Evolutionary conservation across 2,329 filamentous ascomycete genomes (phyloP).

Genomic region (Alternaria tenuissima): DNA sequence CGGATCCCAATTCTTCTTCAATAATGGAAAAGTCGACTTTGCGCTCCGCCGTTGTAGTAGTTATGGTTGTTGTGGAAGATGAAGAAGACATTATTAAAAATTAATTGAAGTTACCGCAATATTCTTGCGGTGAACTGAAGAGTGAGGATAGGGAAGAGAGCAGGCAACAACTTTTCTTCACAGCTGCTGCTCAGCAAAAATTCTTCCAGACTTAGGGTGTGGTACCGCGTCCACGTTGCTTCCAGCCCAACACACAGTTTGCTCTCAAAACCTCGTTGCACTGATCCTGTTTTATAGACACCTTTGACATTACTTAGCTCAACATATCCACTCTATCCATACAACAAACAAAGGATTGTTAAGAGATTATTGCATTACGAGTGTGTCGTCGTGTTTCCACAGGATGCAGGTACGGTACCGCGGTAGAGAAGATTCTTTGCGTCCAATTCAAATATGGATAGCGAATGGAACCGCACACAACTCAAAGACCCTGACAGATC

Average conservation of each 20-base stretch:
- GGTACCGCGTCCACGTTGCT: not conserved
- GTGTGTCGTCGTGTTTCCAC: constrained; percentile 1
- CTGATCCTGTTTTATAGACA: not conserved
- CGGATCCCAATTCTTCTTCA: not conserved
- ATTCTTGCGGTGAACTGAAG: not conserved
- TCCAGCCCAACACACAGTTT: not conserved
- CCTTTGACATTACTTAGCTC: not conserved
- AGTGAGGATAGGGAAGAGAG: not conserved
- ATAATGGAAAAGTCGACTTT: constrained; percentile 1
- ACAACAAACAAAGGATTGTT: not conserved
- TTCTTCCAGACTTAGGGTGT: not conserved
- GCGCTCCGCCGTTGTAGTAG: not conserved
- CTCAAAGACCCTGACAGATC: not conserved
- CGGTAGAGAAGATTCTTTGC: not conserved
- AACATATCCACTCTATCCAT: not conserved
- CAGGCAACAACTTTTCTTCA: not conserved
- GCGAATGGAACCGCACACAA: not conserved
- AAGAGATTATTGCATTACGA: not conserved
- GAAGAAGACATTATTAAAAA: not conserved
- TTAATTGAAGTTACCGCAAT: not conserved
- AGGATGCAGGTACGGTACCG: not conserved
- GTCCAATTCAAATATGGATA: not conserved
- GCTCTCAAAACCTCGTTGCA: not conserved
- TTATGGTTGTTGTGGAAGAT: not conserved
- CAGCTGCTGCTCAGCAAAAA: not conserved